Evolutionary conservation across 345 rosid species (phyloP).

Genomic region (Jatropha curcas): DNA sequence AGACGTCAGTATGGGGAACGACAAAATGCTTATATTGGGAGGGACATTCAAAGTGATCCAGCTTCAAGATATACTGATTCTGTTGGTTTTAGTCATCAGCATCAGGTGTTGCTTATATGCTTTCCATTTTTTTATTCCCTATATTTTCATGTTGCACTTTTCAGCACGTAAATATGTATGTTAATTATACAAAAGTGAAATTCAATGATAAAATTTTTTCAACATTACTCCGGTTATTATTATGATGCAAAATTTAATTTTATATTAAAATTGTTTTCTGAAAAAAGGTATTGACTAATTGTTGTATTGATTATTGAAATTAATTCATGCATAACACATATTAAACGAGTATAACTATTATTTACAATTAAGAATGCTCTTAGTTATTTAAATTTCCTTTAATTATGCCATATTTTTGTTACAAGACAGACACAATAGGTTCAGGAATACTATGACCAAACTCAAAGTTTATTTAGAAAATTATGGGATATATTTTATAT

Average conservation of each 20-base stretch:
- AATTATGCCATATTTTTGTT: no score
- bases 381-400: not conserved
- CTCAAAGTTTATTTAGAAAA: no score
- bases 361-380: not conserved
- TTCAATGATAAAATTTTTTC: no score
- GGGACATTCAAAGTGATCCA: conserved; percentile 76
- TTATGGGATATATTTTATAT: not conserved
- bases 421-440: no score
- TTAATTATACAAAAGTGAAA: no score
- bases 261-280: not conserved
- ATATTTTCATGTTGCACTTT: not conserved
- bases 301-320: not conserved
- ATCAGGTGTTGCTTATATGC: conserved; percentile 51
- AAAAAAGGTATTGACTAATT: no score
- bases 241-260: not conserved
- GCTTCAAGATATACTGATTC: conserved; percentile 68
- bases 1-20: conserved; percentile 78
- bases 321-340: not conserved
- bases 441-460: no score
- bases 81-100: conserved; percentile 64
- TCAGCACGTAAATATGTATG: not conserved
- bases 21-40: conserved; percentile 58
- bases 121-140: not conserved
- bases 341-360: not conserved
- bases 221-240: not conserved